Evolutionary conservation across 1,139 yeast species (phyloP).

Genomic region (Hansenula sp.): DNA sequence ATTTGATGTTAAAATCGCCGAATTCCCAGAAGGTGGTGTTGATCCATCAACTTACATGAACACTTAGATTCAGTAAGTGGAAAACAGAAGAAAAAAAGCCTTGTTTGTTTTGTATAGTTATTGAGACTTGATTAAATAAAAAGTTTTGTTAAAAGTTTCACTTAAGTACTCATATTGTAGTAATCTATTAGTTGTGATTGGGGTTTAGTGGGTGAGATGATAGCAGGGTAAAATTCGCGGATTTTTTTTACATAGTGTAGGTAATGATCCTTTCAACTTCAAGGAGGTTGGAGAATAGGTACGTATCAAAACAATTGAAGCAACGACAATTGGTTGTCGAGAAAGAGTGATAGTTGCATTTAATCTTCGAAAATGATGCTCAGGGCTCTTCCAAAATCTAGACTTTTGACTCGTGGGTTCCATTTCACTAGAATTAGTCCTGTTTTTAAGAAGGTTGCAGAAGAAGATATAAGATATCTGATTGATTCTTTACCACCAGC

Average conservation of each 20-base stretch:
- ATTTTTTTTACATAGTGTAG: too few relatives aligned
- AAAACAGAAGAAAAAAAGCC: too few relatives aligned
- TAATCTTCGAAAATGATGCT: not conserved
- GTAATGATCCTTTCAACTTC: not conserved
- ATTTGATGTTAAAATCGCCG: slow-evolving; percentile 92
- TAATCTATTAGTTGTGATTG: too few relatives aligned
- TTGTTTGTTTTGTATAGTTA: too few relatives aligned
- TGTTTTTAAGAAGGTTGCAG: slow-evolving; percentile 21
- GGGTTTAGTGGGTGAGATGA: too few relatives aligned
- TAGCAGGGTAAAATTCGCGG: not conserved
- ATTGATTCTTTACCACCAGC: slow-evolving; percentile 45
- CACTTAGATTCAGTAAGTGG: slow-evolving; percentile 65
- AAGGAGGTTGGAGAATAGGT: not conserved
- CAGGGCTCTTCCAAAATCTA: not conserved
- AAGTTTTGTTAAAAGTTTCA: too few relatives aligned
- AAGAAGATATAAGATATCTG: slow-evolving; percentile 22
- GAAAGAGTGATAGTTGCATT: too few relatives aligned
- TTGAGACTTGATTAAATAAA: not conserved
- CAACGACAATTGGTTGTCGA: not conserved
- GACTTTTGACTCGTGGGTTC: slow-evolving; percentile 8
- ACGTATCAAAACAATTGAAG: too few relatives aligned
- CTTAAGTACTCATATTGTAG: too few relatives aligned
- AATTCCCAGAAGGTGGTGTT: slow-evolving; percentile 97
- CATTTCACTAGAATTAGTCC: slow-evolving; percentile 9
- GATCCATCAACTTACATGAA: slow-evolving; percentile 98